Base-by-base conservation (phyloP, 2,329 filamentous ascomycete genomes). In the Calonectria pseudoreteaudii region DNA sequence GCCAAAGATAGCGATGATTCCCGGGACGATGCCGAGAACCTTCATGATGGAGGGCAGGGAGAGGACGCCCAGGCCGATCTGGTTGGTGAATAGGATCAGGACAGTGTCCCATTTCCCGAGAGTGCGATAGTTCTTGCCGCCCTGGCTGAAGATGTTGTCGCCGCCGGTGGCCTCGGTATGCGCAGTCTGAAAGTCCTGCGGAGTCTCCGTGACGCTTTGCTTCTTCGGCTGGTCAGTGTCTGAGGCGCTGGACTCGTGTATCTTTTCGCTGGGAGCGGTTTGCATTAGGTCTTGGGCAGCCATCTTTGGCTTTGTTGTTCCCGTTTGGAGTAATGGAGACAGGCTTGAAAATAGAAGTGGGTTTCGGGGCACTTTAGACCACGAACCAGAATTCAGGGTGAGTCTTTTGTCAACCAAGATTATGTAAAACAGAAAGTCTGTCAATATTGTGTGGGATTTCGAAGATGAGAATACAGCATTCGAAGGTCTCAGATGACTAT, bases 31-130 rank as follows among this genome's bases (percentile, higher is more conserved):
- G 13, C 92, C 92, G 4, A 94, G 87, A 13, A 92, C 85, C 4
- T 91, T 91, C 82, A 94, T 93, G 0, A 91, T 93, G 82, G 91
- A 92, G 0, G 92, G 92, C 75, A 94, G 93, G 0, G 91, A 93
- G 89, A 94, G 92, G 80, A 83, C 81, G 11, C 81, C 81, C 2
- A 82, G 78, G 58, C 78, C 80, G 23, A 82, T 75, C 64, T 82
- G 80, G 38, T 81, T 81, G 14, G 78, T 81, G 13, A 81, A 79
- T 3, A 81, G 74, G 4, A 80, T 73, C 2, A 81, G 70, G 26
- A 80, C 58, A 0, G 79, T 79, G 2, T 79, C 77, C 78, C 76
- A 81, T 16, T 78, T 79, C 2, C 79, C 77, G 3, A 81, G 74
- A 1, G 80, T 81, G 20, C 80, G 73, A 16, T 78, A 81, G 18